Conservation (phyloP, 1,284 basidiomycete genomes). For the Cryptococcus floricola region DNA sequence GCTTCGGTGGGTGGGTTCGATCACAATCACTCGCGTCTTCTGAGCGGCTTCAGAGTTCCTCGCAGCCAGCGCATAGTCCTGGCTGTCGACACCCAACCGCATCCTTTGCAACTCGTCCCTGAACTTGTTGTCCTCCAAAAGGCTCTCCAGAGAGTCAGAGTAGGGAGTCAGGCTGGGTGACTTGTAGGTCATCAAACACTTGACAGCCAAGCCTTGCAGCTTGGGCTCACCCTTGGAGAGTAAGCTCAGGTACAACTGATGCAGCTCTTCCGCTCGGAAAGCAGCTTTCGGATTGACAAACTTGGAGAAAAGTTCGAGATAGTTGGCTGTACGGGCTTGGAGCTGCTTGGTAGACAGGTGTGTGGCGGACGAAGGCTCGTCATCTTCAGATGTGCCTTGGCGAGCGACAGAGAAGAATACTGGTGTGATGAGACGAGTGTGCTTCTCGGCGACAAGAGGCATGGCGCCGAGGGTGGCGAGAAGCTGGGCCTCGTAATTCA, state of each 20-base stretch:
- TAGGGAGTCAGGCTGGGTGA: conserved; percentile 63
- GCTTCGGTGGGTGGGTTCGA: conserved; percentile 62
- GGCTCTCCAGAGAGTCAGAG: conserved; percentile 62
- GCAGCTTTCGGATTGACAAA: conserved; percentile 88
- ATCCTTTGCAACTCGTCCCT: conserved; percentile 79
- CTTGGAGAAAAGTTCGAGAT: conserved; percentile 83
- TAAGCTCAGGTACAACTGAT: conserved; percentile 65
- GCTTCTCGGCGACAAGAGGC: conserved; percentile 69
- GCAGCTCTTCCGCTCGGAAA: conserved; percentile 65
- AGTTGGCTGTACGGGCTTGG: conserved; percentile 58
- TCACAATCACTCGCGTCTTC: conserved; percentile 68
- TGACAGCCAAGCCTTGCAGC: conserved; percentile 72
- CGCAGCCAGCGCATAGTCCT: conserved; percentile 60
- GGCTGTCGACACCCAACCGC: conserved; percentile 55
- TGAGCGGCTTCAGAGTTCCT: conserved; percentile 67
- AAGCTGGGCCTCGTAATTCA: conserved; percentile 75
- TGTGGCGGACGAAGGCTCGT: conserved; percentile 6
- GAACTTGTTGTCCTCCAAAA: conserved; percentile 85
- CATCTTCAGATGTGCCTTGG: conserved; percentile 8
- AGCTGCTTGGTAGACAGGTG: conserved; percentile 45
- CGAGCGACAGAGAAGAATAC: conserved; percentile 60
- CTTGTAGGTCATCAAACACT: conserved; percentile 82
- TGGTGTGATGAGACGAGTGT: conserved; percentile 74
- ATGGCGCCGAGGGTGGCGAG: conserved; percentile 65
- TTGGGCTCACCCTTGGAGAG: conserved; percentile 79